Evolutionary conservation across 257 asterid species (phyloP).

Genomic region (Orobanche coerulescens): DNA sequence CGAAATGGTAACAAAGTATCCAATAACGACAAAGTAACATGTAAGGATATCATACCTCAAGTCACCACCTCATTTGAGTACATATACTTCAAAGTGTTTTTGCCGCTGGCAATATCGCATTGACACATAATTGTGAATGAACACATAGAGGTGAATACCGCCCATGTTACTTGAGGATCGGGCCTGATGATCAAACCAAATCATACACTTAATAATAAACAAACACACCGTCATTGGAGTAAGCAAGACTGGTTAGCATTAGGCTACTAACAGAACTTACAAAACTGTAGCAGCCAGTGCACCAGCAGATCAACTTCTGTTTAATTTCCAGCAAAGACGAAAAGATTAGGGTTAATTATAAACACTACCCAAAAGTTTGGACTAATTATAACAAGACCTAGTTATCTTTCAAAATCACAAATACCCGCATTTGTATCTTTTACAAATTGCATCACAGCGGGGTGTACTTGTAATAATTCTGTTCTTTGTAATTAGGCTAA

Average conservation of each 20-base stretch:
- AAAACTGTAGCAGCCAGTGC: neutral
- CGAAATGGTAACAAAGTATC: no score
- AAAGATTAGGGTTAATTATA: neutral
- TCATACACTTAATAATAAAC: neutral
- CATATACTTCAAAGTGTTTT: no score
- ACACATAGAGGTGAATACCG: no score
- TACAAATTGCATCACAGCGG: neutral
- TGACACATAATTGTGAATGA: neutral
- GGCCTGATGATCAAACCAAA: neutral
- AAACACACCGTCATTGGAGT: neutral
- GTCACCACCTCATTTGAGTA: no score
- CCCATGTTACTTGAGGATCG: neutral
- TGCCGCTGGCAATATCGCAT: neutral
- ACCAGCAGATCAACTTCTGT: neutral
- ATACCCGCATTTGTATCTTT: neutral
- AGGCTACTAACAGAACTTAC: conserved; percentile 15
- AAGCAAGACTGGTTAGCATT: neutral
- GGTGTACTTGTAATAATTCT: neutral
- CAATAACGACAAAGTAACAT: no score
- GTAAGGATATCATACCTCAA: neutral
- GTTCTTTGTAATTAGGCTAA: neutral
- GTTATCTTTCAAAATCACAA: no score
- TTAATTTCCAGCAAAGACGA: neutral
- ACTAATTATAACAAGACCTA: no score
- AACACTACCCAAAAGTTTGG: neutral